Percentiles rank a stretch among this genome's conserved stretches.
Evolutionary conservation across 306 rosid species (phyloP).

Genomic region (Sesbania bispinosa): DNA sequence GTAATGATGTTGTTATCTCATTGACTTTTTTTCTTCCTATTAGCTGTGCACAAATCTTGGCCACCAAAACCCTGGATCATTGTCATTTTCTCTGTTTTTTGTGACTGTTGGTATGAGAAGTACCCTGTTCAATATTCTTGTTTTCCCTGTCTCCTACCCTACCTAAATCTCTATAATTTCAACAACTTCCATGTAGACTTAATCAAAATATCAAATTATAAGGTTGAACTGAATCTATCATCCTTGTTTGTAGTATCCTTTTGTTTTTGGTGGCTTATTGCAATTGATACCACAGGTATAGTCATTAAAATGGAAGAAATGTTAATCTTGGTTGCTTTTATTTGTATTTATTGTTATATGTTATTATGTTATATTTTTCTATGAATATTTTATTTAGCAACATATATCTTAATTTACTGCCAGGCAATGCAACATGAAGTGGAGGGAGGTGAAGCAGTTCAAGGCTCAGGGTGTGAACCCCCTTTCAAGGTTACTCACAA

Average conservation of each 20-base stretch:
- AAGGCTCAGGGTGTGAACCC: conserved; percentile 40
- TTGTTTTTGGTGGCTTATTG: conserved; percentile 18
- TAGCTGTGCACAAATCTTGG: no score
- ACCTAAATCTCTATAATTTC: not conserved
- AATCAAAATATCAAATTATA: conserved; percentile 12
- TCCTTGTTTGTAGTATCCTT: not conserved
- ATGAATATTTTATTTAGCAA: not conserved
- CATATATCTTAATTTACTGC: conserved; percentile 17
- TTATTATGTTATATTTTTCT: not conserved
- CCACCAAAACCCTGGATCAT: no score
- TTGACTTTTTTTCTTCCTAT: no score
- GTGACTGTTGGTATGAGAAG: no score
- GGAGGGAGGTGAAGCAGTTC: conserved; percentile 31
- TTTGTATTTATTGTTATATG: not conserved
- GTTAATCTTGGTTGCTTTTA: conserved; percentile 8
- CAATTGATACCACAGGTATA: not conserved
- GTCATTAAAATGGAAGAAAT: conserved; percentile 6
- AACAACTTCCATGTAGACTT: not conserved
- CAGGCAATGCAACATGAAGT: conserved; percentile 39
- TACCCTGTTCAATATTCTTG: not conserved
- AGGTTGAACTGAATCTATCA: not conserved
- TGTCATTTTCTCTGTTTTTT: no score
- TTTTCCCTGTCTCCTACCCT: not conserved
- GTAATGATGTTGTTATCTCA: no score
- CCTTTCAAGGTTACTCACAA: conserved; percentile 21